Evolutionary conservation across 2,329 filamentous ascomycete genomes (phyloP), one percentile per base, ranked within the genome.

Genomic region (Lachnellula hyalina): DNA sequence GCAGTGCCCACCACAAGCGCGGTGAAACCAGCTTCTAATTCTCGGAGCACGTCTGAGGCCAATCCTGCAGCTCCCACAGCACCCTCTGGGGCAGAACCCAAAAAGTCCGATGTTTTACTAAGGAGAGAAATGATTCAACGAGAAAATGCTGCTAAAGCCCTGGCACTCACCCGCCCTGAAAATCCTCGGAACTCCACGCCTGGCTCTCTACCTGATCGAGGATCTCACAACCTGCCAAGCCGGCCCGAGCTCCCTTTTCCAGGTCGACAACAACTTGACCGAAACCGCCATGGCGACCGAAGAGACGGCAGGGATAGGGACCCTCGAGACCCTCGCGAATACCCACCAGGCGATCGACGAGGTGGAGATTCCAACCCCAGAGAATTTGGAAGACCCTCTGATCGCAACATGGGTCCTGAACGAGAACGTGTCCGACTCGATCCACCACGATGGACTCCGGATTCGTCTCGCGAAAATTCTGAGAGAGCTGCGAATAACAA

Each of bases 211-310:
- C 55, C 57, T 53, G 64, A 68, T 32, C 58, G 63, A 49, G 49
- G 49, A 44, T 62, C 56, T 46, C 58, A 60, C 23, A 64, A 56
- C 35, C 62, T 70, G 38, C 68, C 68, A 23, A 66, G 47, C 40
- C 63, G 68, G 46, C 68, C 68, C 8, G 68, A 70, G 44, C 67
- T 57, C 14, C 63, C 68, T 25, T 59, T 70, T 17, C 67, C 68
- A 21, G 51, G 56, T 53, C 60, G 65, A 42, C 61, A 64, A 47
- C 48, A 63, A 17, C 49, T 65, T 34, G 67, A 69, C 44, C 62
- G 67, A 54, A 63, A 68, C 49, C 64, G 66, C 14, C 64, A 67
- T 53, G 56, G 57, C 14, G 67, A 70, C 42, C 61, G 68, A 19
- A 64, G 68, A 61, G 67, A 69, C 52, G 55, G 47, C 9, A 57